phyloP scores from a whole-genome alignment of 805 yeast genomes.

The Candida caryicola region DNA sequence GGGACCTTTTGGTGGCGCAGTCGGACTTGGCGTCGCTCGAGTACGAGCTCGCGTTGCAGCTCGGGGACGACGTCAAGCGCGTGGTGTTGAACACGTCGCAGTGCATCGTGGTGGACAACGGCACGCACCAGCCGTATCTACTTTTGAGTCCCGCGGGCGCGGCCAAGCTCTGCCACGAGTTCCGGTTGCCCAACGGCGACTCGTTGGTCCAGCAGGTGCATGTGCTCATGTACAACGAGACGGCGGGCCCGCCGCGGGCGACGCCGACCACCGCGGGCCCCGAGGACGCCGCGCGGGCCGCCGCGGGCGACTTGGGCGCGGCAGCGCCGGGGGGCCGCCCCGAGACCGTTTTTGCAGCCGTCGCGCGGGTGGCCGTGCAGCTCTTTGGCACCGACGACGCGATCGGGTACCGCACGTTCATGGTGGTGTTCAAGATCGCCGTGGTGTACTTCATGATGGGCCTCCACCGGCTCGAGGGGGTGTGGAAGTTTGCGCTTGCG shows the following conservation, averaged over 20 bases:
- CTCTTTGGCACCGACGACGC: slow-evolving; percentile 4
- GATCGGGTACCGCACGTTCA: neutral
- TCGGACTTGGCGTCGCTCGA: slow-evolving; percentile 20
- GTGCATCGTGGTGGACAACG: slow-evolving; percentile 39
- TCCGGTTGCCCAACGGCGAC: slow-evolving; percentile 11
- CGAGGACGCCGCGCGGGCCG: neutral
- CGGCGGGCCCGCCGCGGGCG: neutral
- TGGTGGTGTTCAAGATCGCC: slow-evolving; percentile 3
- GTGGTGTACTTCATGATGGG: slow-evolving; percentile 1
- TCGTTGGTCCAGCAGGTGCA: slow-evolving; percentile 25
- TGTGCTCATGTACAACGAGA: slow-evolving; percentile 14
- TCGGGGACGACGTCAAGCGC: slow-evolving; percentile 11
- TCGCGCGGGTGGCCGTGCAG: neutral
- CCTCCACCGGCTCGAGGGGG: neutral
- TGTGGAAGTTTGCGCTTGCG: slow-evolving; percentile 1
- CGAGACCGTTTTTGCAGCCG: neutral
- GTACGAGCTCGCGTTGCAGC: slow-evolving; percentile 22
- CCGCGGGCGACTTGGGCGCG: neutral
- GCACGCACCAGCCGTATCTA: slow-evolving; percentile 34
- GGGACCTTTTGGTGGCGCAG: slow-evolving; percentile 24
- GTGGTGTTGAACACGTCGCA: slow-evolving; percentile 36
- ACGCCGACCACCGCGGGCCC: neutral
- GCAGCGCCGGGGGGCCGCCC: neutral
- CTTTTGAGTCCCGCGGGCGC: slow-evolving; percentile 37
- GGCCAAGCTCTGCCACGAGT: slow-evolving; percentile 20